These are phyloP conservation scores for Gloeophyllum trabeum DNA, from an alignment of 768 basidiomycete genomes.

Conservation along the genomic window DNA sequence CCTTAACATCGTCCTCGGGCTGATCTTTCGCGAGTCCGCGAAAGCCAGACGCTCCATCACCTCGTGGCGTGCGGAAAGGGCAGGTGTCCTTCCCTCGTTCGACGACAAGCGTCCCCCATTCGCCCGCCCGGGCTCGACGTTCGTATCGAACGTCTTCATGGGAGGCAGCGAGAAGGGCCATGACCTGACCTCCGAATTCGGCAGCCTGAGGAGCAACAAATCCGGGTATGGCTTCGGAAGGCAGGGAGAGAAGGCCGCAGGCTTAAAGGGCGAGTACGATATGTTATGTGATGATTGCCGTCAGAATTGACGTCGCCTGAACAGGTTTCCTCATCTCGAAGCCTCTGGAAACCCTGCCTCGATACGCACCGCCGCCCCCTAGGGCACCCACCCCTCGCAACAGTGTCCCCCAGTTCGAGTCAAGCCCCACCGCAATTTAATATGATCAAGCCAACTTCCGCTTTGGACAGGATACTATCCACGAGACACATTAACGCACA, in stretches of 20 bases:
- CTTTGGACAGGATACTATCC: too few relatives aligned
- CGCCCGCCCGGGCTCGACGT: conserved; percentile 20
- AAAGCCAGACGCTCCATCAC: conserved; percentile 59
- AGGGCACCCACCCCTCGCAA: not conserved
- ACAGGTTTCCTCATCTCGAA: conserved; percentile 45
- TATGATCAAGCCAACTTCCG: not conserved
- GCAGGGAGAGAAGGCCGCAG: conserved; percentile 21
- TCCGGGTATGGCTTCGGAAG: conserved; percentile 23
- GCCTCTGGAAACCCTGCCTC: conserved; percentile 47
- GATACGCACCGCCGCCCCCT: conserved; percentile 28
- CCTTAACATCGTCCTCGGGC: conserved; percentile 71
- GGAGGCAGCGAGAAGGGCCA: not conserved
- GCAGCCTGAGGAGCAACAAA: not conserved
- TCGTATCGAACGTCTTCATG: conserved; percentile 16
- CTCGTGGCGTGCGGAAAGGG: conserved; percentile 50
- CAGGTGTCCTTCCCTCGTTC: conserved; percentile 43
- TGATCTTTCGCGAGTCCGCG: conserved; percentile 63
- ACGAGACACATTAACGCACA: not conserved
- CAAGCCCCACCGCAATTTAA: conserved; percentile 19
- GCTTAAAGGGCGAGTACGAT: too few relatives aligned
- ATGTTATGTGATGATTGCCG: too few relatives aligned
- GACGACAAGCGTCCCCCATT: conserved; percentile 25
- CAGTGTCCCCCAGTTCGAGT: conserved; percentile 16
- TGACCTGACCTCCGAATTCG: not conserved
- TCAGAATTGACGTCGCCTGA: not conserved